Conservation (phyloP, 83 land plant species). For the Thuja plicata region DNA sequence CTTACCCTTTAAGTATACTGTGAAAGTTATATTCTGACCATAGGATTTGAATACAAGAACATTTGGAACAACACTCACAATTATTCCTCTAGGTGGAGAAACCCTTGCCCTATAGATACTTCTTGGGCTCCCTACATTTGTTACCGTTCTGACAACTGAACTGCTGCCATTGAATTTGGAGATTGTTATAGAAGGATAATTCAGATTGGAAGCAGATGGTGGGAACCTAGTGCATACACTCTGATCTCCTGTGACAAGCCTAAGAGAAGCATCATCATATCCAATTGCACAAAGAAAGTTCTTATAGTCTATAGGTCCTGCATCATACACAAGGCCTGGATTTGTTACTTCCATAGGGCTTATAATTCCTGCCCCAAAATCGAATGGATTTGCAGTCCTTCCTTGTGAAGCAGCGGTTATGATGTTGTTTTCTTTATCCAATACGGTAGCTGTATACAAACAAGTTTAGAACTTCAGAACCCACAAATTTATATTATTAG, state of each 20-base stretch:
- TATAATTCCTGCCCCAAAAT: conserved; percentile 56
- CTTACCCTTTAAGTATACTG: conserved; percentile 39
- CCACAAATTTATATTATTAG: not conserved
- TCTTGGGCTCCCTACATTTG: conserved; percentile 56
- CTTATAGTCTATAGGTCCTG: conserved; percentile 44
- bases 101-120: conserved; percentile 41
- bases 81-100: conserved; percentile 47
- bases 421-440: conserved; percentile 38
- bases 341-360: conserved; percentile 44
- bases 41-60: conserved; percentile 35
- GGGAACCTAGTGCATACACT: conserved; percentile 31
- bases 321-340: conserved; percentile 70
- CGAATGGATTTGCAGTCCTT: conserved; percentile 49
- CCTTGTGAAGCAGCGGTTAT: conserved; percentile 50
- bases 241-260: conserved; percentile 47
- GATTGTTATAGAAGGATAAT: conserved; percentile 58
- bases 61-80: conserved; percentile 44
- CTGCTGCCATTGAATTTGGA: conserved; percentile 35
- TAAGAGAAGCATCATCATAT: conserved; percentile 44
- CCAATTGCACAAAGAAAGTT: conserved; percentile 61
- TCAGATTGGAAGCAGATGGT: conserved; percentile 28
- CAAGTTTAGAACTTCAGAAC: not conserved
- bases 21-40: conserved; percentile 45
- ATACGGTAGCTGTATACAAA: conserved; percentile 38
- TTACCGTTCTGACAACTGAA: conserved; percentile 50